Evolutionary conservation across 495 filamentous ascomycete genomes (phyloP).

Genomic region (Aspergillus cristatus): DNA sequence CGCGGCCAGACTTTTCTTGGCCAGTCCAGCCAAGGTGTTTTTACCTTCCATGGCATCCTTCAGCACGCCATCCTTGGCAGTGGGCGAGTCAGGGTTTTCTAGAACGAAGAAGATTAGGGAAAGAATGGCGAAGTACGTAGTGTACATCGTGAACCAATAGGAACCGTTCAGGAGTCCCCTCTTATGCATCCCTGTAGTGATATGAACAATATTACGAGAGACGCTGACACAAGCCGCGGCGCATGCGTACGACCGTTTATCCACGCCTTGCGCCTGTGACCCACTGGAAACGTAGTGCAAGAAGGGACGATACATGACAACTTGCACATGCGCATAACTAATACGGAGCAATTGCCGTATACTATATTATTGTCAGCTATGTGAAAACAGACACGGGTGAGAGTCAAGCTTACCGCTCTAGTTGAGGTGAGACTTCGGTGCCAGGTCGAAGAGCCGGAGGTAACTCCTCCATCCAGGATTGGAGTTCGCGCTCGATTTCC

Average conservation of each 20-base stretch:
- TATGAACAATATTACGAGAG: conserved; percentile 89
- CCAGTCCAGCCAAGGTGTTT: conserved; percentile 65
- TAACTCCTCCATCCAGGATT: conserved; percentile 73
- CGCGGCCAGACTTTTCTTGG: conserved; percentile 78
- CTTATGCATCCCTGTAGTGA: conserved; percentile 81
- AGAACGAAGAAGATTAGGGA: conserved; percentile 83
- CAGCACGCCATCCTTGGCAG: conserved; percentile 65
- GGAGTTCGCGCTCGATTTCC: conserved; percentile 82
- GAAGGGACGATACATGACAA: conserved; percentile 93
- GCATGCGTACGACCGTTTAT: conserved; percentile 83
- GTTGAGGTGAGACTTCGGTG: conserved; percentile 59
- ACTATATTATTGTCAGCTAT: conserved; percentile 31
- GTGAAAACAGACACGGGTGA: background rate
- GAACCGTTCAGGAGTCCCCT: conserved; percentile 74
- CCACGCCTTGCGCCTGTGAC: conserved; percentile 56
- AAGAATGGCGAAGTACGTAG: conserved; percentile 88
- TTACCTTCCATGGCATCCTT: conserved; percentile 77
- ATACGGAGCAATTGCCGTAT: conserved; percentile 82
- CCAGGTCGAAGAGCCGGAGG: conserved; percentile 67
- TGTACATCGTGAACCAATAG: conserved; percentile 96
- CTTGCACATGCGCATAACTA: conserved; percentile 82
- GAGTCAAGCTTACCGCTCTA: conserved; percentile 55
- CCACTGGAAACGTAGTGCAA: conserved; percentile 83
- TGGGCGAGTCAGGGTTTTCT: conserved; percentile 74
- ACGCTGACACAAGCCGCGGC: conserved; percentile 88